Evolutionary conservation across 352 stramenopile species (phyloP), one percentile per base, ranked within the genome.

Genomic region (Globisporangium carolinianum): DNA sequence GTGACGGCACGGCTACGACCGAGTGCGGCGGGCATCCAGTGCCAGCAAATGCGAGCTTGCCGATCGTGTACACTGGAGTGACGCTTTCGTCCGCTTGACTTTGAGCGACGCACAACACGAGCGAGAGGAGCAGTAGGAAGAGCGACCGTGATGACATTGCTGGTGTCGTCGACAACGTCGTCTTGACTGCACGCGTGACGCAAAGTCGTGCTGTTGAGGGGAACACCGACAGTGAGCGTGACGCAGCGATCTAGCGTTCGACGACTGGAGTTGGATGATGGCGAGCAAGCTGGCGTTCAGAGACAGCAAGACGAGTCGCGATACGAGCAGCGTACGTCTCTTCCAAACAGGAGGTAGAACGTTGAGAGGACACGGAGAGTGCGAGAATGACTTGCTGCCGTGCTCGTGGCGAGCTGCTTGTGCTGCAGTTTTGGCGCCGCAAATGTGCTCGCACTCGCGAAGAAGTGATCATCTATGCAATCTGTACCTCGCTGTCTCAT

Each of bases 21-120:
- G 60, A 57, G 4, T 39, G 41, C 5, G 38, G n/a, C 5, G 37
- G 43, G 53, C 69, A 76, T 11, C 69, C 66, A 5, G 54, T 68
- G 35, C 69, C 69, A 10, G 63, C 42, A 0, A 72, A 39, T 5
- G 37, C 60, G 3, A 68, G 54, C 3, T 36, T 46, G 15, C 58
- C 66, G 1, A 76, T 55, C 12, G 43, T 63, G 57, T 58, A 67
- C 45, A 57, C 51, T 45, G 47, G 41, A 12, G 15, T 2, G 2
- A 55, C 4, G 3, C 46, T 4, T 0, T 41, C 47, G 41, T 39
- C 46, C 12, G 47, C 47, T 15, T n/a, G 36, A 39, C n/a, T 24
- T 6, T 11, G 14, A 14, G 15, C 15, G 9, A 41, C 5, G 14
- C 9, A 43, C 9, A 43, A 6, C 11, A 15, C 17, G 43, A 51